A percentile compares a stretch with the other conserved stretches of the same genome.
phyloP scores from a whole-genome alignment of 2,329 filamentous ascomycete genomes.

The Sporothrix protearum region DNA sequence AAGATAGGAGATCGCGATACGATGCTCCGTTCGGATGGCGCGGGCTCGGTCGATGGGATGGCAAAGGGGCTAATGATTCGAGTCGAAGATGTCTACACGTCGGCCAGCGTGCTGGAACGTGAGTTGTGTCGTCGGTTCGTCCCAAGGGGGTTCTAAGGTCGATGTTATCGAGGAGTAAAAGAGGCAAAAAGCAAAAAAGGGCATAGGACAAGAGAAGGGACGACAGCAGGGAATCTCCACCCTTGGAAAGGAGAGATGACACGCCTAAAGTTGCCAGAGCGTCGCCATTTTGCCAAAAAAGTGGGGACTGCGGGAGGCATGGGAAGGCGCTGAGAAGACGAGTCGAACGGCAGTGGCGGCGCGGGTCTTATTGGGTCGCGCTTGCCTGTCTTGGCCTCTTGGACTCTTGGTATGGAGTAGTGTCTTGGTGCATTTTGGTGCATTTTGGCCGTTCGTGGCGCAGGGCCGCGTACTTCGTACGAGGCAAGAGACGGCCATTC shows the following conservation, averaged over 20 bases:
- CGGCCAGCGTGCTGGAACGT: conserved; percentile 12
- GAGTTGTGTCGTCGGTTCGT: conserved; percentile 10
- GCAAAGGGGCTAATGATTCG: not conserved
- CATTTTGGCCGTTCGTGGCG: conserved; percentile 4
- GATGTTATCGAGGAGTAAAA: not conserved
- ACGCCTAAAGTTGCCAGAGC: conserved; percentile 19
- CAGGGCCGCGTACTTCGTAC: conserved; percentile 11
- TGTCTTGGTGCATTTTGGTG: not conserved
- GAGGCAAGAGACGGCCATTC: too few relatives aligned
- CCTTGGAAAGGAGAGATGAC: conserved; percentile 21
- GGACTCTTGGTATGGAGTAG: too few relatives aligned
- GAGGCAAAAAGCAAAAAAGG: not conserved
- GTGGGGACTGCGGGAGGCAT: conserved; percentile 16
- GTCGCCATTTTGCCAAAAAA: conserved; percentile 2
- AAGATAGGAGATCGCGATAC: not conserved
- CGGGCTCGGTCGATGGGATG: conserved; percentile 1
- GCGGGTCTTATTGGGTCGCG: not conserved
- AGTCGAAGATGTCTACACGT: not conserved
- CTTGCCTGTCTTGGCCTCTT: not conserved
- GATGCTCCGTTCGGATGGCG: conserved; percentile 14
- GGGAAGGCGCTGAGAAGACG: not conserved
- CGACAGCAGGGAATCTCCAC: not conserved
- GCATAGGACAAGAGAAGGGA: conserved; percentile 7
- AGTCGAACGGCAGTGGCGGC: not conserved
- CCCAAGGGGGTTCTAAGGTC: not conserved